phyloP scores from a whole-genome alignment of 306 rosid genomes.

The Acacia crassicarpa region DNA sequence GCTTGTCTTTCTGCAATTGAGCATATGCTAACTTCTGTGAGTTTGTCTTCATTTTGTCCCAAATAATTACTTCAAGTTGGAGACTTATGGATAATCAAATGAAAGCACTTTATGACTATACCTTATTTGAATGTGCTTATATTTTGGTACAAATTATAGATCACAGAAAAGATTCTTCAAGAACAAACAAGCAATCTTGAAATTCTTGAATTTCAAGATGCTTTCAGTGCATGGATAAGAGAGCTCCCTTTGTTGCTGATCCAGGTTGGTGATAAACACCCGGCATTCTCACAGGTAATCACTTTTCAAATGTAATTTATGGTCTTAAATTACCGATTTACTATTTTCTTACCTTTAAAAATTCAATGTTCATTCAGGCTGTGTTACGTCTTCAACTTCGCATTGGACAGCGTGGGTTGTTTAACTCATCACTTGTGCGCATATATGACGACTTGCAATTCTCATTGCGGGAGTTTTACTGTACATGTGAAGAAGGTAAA shows the following conservation, averaged over 20 bases:
- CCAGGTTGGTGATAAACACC: slow-evolving; percentile 65
- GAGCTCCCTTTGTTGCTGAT: slow-evolving; percentile 75
- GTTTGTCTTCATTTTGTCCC: slow-evolving; percentile 31
- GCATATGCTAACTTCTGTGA: slow-evolving; percentile 75
- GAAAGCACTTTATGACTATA: slow-evolving; percentile 15
- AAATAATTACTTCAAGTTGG: slow-evolving; percentile 20
- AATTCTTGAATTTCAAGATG: slow-evolving; percentile 46
- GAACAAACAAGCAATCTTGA: slow-evolving; percentile 49
- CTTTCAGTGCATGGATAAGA: slow-evolving; percentile 64
- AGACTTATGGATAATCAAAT: slow-evolving; percentile 7
- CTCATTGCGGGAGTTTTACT: slow-evolving; percentile 58
- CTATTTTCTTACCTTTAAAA: slow-evolving; percentile 11
- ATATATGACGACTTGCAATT: slow-evolving; percentile 59
- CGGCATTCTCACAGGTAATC: slow-evolving; percentile 61
- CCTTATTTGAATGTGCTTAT: not conserved
- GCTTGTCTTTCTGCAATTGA: slow-evolving; percentile 72
- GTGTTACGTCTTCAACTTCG: slow-evolving; percentile 60
- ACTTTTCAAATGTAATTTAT: slow-evolving; percentile 26
- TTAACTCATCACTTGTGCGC: slow-evolving; percentile 53
- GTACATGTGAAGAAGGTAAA: slow-evolving; percentile 55
- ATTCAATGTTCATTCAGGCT: slow-evolving; percentile 48
- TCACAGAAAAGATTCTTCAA: slow-evolving; percentile 38
- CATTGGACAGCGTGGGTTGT: slow-evolving; percentile 61
- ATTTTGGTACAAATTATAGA: slow-evolving; percentile 45
- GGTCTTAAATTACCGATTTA: slow-evolving; percentile 21